Base-by-base conservation (phyloP, 805 yeast genomes). In the Lachancea waltii region DNA sequence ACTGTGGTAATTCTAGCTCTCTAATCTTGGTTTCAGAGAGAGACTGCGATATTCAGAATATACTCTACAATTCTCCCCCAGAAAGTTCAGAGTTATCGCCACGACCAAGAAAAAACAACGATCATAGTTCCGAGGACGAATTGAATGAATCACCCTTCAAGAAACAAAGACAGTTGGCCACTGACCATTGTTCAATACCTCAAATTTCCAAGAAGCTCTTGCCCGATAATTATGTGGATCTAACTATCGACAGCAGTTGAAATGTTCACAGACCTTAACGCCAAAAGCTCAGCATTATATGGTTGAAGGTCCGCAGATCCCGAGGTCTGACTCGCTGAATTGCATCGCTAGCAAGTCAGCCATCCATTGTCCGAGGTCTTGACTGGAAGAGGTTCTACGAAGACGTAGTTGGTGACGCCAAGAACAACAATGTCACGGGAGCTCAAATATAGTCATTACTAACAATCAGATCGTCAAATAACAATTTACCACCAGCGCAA, bases 21-120 rank as follows among this genome's bases (percentile, higher is more conserved):
- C 24, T 53, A 20, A 40, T 53, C 11, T 27, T 51, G 9, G 44
- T 53, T 5, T 30, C 53, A n/a, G 52, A 46, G 7, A 51, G 48
- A 23, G 33, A 25, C 13, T 31, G 26, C 24, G 17, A 17, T 13
- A n/a, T n/a, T n/a, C 16, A 13, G 3, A 15, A 27, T 5, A 17
- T 16, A 10, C 8, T 30, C 17, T 33, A 19, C 13, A 19, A 19
- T 11, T 34, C 44, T 3, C 38, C 38, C 7, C 29, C 32, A 24
- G 33, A 42, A 7, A 10, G 10, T 7, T 14, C 35, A 25, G 35
- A 33, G 19, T 31, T 45, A 10, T 27, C 32, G 5, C 20, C n/a
- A 3, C 37, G 27, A 6, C 38, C 36, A n/a, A 31, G 30, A 18
- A 17, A 24, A n/a, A 24, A 23, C 6, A 7, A 17, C 17, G 30